A percentile compares a stretch with the other conserved stretches of the same genome.
Conservation (phyloP, 495 filamentous ascomycete species). For the Aspergillus carlsbadensis region DNA sequence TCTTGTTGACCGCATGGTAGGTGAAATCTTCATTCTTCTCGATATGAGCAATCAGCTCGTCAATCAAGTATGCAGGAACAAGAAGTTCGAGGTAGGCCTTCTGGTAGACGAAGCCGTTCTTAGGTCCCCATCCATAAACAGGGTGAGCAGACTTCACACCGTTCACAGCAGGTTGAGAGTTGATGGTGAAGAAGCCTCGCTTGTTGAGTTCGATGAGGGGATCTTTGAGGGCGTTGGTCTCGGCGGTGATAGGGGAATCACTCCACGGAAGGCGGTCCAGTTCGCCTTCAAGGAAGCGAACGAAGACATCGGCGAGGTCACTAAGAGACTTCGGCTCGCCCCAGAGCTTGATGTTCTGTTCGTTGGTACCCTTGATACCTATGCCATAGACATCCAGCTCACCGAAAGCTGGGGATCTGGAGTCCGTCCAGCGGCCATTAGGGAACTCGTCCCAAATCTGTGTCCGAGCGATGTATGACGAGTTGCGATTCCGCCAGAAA, state of each 20-base stretch:
- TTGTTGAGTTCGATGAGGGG: constrained; percentile 78
- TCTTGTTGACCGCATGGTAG: constrained; percentile 86
- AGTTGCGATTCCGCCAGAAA: constrained; percentile 97
- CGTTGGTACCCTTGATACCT: constrained; percentile 93
- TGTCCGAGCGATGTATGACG: constrained; percentile 90
- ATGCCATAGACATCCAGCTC: constrained; percentile 96
- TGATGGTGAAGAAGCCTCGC: constrained; percentile 90
- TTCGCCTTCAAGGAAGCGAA: constrained; percentile 75
- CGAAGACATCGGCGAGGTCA: constrained; percentile 80
- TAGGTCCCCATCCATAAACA: constrained; percentile 90
- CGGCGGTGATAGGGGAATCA: constrained; percentile 77
- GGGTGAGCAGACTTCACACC: constrained; percentile 87
- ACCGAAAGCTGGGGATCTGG: constrained; percentile 93
- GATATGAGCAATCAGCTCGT: constrained; percentile 77
- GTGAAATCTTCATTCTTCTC: constrained; percentile 77
- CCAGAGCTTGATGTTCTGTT: constrained; percentile 95
- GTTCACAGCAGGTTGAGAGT: constrained; percentile 94
- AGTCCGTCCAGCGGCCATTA: constrained; percentile 98
- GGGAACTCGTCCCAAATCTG: constrained; percentile 99
- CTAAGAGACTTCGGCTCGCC: constrained; percentile 75
- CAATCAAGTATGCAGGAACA: constrained; percentile 73
- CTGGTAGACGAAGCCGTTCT: constrained; percentile 96
- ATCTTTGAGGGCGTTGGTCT: constrained; percentile 74
- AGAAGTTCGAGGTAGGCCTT: constrained; percentile 96
- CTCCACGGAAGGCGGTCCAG: constrained; percentile 91